Evolutionary conservation across 306 rosid species (phyloP), one percentile per base, ranked within the genome.

Genomic region (Phaseolus lunatus): DNA sequence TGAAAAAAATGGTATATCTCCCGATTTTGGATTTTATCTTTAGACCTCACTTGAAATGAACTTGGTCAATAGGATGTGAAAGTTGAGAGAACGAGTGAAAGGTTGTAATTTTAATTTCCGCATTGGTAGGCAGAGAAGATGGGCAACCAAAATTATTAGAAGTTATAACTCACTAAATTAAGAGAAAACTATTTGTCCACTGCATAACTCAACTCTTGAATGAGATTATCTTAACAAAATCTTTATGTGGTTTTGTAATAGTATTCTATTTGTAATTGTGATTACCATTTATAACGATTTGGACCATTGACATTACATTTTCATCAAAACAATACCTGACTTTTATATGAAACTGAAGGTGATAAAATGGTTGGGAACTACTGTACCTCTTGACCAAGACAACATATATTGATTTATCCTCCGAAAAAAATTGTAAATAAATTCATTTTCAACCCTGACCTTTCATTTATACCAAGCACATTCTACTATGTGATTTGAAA

Each of bases 341-440:
- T 50, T 50, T 70, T 11, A 5, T 29, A 18, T 31, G 31, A 70
- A 70, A 70, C 19, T 70, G 47, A 18, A 33, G 29, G 10, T 70
- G 27, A n/a, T 23, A 65, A 49, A 50, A 18, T 18, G 16, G 13
- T 31, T 5, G 11, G 57, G 47, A 70, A 49, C n/a, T 5, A 50
- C 18, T 5, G 13, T 29, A 15, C 35, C 53, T 5, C 35, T 41
- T 20, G 9, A 35, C 39, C 39, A 20, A 35, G 61, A 41, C 12
- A 70, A 27, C 18, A 49, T 70, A 8, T 18, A 50, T 31, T 31
- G 72, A 70, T 70, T 19, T 29, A 48, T 27, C 61, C 43, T 27
- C 61, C 7, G 33, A 22, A 45, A 45, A 31, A 16, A 68, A 8
- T 68, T 45, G 39, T 20, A 7, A 1, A 9, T 24, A 6, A 16